Evolutionary conservation across 2,329 filamentous ascomycete genomes (phyloP).

Genomic region (Chrysoporthe cubensis): DNA sequence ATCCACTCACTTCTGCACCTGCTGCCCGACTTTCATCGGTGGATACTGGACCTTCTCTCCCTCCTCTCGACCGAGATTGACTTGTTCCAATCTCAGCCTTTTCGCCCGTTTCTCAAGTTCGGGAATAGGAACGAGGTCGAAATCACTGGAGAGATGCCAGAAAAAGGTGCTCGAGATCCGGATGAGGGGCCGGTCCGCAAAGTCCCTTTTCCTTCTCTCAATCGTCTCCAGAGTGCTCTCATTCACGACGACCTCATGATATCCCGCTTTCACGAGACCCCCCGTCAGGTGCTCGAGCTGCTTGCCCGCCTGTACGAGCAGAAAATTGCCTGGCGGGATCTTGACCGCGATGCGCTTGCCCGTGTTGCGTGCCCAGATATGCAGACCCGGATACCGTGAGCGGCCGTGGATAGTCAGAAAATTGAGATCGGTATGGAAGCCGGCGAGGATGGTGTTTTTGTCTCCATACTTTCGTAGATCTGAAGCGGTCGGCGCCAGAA

Average conservation of each 20-base stretch:
- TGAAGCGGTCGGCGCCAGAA: constrained; percentile 64
- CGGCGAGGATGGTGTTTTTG: constrained; percentile 62
- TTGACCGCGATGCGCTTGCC: constrained; percentile 61
- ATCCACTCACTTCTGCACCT: constrained; percentile 58
- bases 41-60: constrained; percentile 53
- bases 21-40: constrained; percentile 61
- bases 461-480: constrained; percentile 58
- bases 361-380: constrained; percentile 68
- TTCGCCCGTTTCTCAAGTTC: constrained; percentile 50
- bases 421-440: constrained; percentile 68
- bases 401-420: constrained; percentile 68
- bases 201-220: constrained; percentile 44
- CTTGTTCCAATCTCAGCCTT: constrained; percentile 50
- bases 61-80: constrained; percentile 56
- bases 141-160: constrained; percentile 63
- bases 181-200: constrained; percentile 55
- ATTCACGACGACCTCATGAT: constrained; percentile 65
- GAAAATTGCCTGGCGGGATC: constrained; percentile 61
- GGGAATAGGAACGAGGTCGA: constrained; percentile 57
- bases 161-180: constrained; percentile 65
- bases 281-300: constrained; percentile 66
- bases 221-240: constrained; percentile 54
- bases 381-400: constrained; percentile 63
- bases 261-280: constrained; percentile 64
- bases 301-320: constrained; percentile 66